Conservation (phyloP, 2,329 filamentous ascomycete genomes). For the Calonectria pauciramosa region DNA sequence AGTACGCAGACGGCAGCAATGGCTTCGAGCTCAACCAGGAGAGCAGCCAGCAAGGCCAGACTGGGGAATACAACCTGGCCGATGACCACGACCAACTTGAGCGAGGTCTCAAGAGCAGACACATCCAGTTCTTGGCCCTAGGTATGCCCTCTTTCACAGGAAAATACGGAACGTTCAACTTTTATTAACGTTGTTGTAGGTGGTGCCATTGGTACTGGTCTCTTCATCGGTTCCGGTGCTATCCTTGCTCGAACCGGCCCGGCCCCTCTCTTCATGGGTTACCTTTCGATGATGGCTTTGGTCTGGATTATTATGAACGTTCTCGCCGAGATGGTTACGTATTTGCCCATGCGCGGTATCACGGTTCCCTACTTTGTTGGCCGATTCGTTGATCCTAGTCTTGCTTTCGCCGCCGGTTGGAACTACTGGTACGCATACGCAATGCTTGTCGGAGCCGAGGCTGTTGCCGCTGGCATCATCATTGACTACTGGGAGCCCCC, state of each 20-base stretch:
- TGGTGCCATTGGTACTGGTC: slow-evolving; percentile 73
- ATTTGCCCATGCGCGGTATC: slow-evolving; percentile 68
- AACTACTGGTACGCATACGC: slow-evolving; percentile 75
- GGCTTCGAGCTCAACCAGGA: slow-evolving; percentile 46
- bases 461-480: slow-evolving; percentile 69
- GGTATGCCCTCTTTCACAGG: slow-evolving; percentile 48
- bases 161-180: not conserved
- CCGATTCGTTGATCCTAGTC: slow-evolving; percentile 67
- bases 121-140: slow-evolving; percentile 73
- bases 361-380: slow-evolving; percentile 69
- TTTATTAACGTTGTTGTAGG: slow-evolving; percentile 33
- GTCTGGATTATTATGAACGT: slow-evolving; percentile 69
- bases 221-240: slow-evolving; percentile 72
- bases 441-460: slow-evolving; percentile 70
- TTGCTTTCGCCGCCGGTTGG: slow-evolving; percentile 71
- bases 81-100: slow-evolving; percentile 61
- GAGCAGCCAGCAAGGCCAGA: slow-evolving; percentile 37
- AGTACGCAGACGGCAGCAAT: slow-evolving; percentile 27
- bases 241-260: slow-evolving; percentile 71
- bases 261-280: slow-evolving; percentile 79
- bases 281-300: slow-evolving; percentile 68
- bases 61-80: slow-evolving; percentile 53
- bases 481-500: slow-evolving; percentile 71
- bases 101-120: slow-evolving; percentile 70
- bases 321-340: slow-evolving; percentile 68